Evolutionary conservation across 176 grass and related monocot genomes (phyloP).

Genomic region (Urochloa ruziziensis): DNA sequence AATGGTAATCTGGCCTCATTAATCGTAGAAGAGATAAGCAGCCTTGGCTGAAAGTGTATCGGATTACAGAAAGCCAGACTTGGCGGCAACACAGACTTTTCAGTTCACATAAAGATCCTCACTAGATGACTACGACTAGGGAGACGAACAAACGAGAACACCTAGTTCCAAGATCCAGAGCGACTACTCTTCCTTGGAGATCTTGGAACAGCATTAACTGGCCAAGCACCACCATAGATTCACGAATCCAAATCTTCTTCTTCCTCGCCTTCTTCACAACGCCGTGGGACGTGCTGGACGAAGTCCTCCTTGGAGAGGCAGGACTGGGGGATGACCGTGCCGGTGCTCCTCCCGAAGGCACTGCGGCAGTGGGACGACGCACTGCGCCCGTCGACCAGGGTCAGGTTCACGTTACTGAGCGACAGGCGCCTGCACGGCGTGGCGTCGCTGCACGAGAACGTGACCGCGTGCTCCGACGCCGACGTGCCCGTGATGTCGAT

Average conservation of each 20-base stretch:
- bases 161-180: background rate
- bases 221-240: background rate
- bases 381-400: background rate
- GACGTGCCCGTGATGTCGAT: slow-evolving; percentile 47
- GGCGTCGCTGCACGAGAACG: slow-evolving; percentile 46
- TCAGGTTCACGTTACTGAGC: slow-evolving; percentile 36
- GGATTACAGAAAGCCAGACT: background rate
- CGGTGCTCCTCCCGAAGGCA: slow-evolving; percentile 32
- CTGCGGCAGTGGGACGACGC: slow-evolving; percentile 20
- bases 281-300: background rate
- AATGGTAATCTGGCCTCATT: background rate
- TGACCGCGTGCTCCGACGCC: slow-evolving; percentile 30
- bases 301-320: slow-evolving; percentile 39
- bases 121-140: background rate
- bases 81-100: background rate
- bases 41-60: background rate
- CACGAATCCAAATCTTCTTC: slow-evolving; percentile 3
- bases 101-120: background rate
- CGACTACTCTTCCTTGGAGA: background rate
- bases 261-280: background rate
- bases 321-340: slow-evolving; percentile 31
- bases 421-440: slow-evolving; percentile 29
- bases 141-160: background rate
- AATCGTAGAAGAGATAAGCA: background rate
- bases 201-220: background rate